These are phyloP conservation scores for Exserohilum turcica DNA, from an alignment of 2,329 filamentous ascomycete genomes.

Conservation along the genomic window DNA sequence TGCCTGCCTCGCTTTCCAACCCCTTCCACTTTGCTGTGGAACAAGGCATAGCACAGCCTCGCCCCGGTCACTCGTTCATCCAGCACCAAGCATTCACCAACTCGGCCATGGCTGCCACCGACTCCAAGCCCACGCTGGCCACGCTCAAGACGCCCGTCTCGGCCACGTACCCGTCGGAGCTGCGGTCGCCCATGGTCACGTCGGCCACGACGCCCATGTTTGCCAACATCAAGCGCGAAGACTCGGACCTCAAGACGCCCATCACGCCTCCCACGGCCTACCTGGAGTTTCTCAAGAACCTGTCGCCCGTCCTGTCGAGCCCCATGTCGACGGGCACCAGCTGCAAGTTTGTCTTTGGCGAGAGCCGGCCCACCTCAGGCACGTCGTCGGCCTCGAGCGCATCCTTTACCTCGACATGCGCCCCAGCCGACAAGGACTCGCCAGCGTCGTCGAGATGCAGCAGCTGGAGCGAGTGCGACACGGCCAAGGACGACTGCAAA, in stretches of 20 bases:
- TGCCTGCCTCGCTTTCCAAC: conserved; percentile 35
- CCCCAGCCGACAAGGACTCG: conserved; percentile 40
- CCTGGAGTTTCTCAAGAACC: conserved; percentile 86
- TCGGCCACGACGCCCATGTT: conserved; percentile 54
- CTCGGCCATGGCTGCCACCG: conserved; percentile 49
- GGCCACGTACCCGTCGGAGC: conserved; percentile 60
- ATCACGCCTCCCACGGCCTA: conserved; percentile 91
- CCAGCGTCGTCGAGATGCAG: conserved; percentile 46
- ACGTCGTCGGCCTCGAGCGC: conserved; percentile 45
- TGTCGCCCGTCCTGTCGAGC: conserved; percentile 72
- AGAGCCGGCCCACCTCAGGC: conserved; percentile 47
- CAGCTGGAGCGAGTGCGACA: conserved; percentile 47
- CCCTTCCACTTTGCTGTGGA: conserved; percentile 33
- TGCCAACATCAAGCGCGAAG: conserved; percentile 67
- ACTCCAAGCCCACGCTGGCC: conserved; percentile 49
- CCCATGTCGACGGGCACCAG: conserved; percentile 66
- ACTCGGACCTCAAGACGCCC: conserved; percentile 70
- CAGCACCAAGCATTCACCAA: no score
- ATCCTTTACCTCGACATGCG: conserved; percentile 46
- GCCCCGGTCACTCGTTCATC: conserved; percentile 41
- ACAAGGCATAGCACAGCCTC: conserved; percentile 34
- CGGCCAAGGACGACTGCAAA: conserved; percentile 32
- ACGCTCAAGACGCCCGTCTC: conserved; percentile 63
- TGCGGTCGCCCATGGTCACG: conserved; percentile 67
- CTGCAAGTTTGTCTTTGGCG: conserved; percentile 56